Percentiles rank a stretch among this genome's conserved stretches.
Conservation (phyloP, 1,284 basidiomycete genomes). For the Leccinum fuscescens region DNA sequence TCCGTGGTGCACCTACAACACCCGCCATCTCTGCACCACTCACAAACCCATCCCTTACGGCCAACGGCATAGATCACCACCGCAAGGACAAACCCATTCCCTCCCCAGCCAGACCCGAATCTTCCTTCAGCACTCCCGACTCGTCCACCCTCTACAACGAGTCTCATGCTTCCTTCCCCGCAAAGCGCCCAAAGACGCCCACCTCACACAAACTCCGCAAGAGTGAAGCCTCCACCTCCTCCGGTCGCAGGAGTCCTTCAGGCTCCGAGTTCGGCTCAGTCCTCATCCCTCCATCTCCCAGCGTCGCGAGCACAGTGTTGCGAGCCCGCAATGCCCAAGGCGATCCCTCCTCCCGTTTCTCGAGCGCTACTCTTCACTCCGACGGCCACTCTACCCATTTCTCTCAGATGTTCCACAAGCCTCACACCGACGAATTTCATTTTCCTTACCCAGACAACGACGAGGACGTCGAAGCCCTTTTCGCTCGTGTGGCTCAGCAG, state of each 20-base stretch:
- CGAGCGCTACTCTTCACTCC: slow-evolving; percentile 49
- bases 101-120: slow-evolving; percentile 40
- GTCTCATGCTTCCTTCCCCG: slow-evolving; percentile 36
- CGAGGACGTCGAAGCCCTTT: slow-evolving; percentile 74
- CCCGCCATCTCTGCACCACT: slow-evolving; percentile 68
- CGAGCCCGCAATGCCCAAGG: slow-evolving; percentile 59
- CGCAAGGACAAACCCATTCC: slow-evolving; percentile 54
- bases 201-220: slow-evolving; percentile 45
- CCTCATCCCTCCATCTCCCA: slow-evolving; percentile 37
- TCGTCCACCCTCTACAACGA: slow-evolving; percentile 60
- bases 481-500: slow-evolving; percentile 70
- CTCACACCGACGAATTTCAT: slow-evolving; percentile 60
- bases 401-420: slow-evolving; percentile 54
- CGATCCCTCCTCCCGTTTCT: slow-evolving; percentile 58
- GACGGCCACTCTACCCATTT: slow-evolving; percentile 55
- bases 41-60: slow-evolving; percentile 72
- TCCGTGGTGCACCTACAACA: slow-evolving; percentile 40
- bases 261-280: slow-evolving; percentile 48
- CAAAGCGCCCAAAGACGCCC: slow-evolving; percentile 37
- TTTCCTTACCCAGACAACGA: slow-evolving; percentile 74
- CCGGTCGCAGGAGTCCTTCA: slow-evolving; percentile 43
- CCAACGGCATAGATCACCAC: slow-evolving; percentile 58
- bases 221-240: slow-evolving; percentile 52
- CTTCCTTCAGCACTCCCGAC: slow-evolving; percentile 56
- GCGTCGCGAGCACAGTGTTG: slow-evolving; percentile 34